Percentiles rank a stretch among this genome's conserved stretches.
These are phyloP conservation scores for Colletotrichum sojae DNA, from an alignment of 2,329 filamentous ascomycete genomes.

Conservation along the genomic window DNA sequence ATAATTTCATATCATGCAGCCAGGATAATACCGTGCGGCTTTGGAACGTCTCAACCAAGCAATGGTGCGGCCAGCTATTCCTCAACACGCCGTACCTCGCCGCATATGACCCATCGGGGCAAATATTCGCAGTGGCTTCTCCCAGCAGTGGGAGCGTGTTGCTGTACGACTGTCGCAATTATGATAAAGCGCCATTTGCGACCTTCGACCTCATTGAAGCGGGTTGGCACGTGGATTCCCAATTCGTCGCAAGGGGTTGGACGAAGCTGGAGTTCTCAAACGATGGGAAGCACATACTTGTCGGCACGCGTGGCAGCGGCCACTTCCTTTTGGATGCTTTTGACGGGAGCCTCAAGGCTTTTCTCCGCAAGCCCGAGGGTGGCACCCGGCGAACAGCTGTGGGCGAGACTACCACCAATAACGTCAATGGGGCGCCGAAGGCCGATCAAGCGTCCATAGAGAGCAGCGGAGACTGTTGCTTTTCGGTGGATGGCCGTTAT, in stretches of 20 bases:
- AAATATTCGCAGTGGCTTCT: conserved; percentile 90
- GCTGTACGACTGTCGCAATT: conserved; percentile 94
- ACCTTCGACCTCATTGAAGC: conserved; percentile 83
- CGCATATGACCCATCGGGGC: conserved; percentile 92
- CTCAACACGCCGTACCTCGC: conserved; percentile 86
- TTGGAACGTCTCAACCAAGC: conserved; percentile 88
- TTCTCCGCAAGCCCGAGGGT: conserved; percentile 72
- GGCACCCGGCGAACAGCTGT: conserved; percentile 66
- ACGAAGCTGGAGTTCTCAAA: conserved; percentile 96
- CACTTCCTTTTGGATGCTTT: conserved; percentile 97
- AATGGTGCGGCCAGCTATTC: conserved; percentile 84
- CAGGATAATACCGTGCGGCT: conserved; percentile 92
- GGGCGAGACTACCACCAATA: conserved; percentile 60
- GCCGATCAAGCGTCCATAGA: conserved; percentile 59
- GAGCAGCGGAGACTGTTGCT: conserved; percentile 85
- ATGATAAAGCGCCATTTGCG: conserved; percentile 90
- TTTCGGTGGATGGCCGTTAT: conserved; percentile 90
- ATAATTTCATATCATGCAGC: conserved; percentile 93
- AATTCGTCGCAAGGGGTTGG: conserved; percentile 80
- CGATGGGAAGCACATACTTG: conserved; percentile 87
- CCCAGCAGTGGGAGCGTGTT: conserved; percentile 84
- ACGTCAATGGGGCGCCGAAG: conserved; percentile 60
- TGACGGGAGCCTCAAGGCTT: conserved; percentile 83
- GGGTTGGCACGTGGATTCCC: conserved; percentile 62
- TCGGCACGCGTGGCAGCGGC: conserved; percentile 86